These are phyloP conservation scores for Plasmodium fragile DNA, from an alignment of 169 alveolate species.

Conservation along the genomic window DNA sequence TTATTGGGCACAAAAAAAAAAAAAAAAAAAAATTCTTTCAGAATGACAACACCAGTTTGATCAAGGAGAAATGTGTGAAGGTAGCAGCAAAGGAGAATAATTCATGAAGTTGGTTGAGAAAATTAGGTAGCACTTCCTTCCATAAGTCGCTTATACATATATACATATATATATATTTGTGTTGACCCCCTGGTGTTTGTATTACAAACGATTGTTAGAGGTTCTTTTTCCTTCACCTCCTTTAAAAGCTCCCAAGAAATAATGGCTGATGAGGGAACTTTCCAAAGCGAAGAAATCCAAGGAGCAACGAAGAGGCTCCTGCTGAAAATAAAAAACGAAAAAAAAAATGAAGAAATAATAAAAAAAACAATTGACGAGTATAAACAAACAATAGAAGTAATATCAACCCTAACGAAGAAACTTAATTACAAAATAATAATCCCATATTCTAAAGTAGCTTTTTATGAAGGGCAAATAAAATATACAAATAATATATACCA, in stretches of 20 bases:
- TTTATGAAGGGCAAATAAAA: conserved; percentile 66
- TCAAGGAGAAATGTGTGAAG: background rate
- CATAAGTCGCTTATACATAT: background rate
- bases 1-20: background rate
- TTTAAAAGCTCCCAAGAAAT: background rate
- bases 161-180: no score
- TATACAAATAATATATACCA: conserved; percentile 55
- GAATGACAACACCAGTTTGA: background rate
- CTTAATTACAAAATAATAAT: conserved; percentile 29
- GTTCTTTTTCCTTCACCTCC: background rate
- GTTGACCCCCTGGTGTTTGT: background rate
- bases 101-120: background rate
- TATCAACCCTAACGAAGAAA: conserved; percentile 30
- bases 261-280: conserved; percentile 2
- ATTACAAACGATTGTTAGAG: background rate
- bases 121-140: background rate
- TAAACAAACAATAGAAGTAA: conserved; percentile 27
- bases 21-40: background rate
- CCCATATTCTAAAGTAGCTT: conserved; percentile 59
- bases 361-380: conserved; percentile 38
- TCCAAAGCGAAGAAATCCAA: conserved; percentile 32
- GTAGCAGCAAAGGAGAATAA: background rate
- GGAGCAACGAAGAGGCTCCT: conserved; percentile 51
- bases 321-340: conserved; percentile 38
- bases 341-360: conserved; percentile 48